Conservation (phyloP, 2,329 filamentous ascomycete genomes). For the Sclerotinia subarctica region DNA sequence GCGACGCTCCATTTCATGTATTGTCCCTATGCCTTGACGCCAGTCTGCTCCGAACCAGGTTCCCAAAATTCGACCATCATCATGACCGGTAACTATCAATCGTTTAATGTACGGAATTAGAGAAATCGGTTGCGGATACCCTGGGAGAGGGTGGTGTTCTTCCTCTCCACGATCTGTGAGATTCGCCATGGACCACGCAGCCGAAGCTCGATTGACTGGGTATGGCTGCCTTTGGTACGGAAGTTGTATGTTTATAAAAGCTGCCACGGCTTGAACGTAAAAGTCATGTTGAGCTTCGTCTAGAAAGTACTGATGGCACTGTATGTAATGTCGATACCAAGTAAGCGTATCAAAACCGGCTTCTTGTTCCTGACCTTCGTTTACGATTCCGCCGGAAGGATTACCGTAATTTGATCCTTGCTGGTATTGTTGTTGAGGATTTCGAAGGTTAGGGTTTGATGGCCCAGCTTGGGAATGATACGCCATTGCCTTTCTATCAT, state of each 20-base stretch:
- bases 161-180: conserved; percentile 34
- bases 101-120: conserved; percentile 87
- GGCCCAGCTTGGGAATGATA: conserved; percentile 21
- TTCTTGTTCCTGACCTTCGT: conserved; percentile 2
- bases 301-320: conserved; percentile 86
- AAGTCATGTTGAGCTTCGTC: conserved; percentile 83
- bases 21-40: conserved; percentile 70
- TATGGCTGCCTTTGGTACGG: conserved; percentile 69
- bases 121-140: conserved; percentile 50
- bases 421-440: conserved; percentile 11
- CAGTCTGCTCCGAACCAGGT: conserved; percentile 98
- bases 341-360: conserved; percentile 72
- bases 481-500: conserved; percentile 18
- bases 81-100: conserved; percentile 87
- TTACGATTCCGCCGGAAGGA: not conserved
- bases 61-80: conserved; percentile 80
- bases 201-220: conserved; percentile 43
- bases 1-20: conserved; percentile 84
- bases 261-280: conserved; percentile 81
- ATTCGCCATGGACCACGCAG: conserved; percentile 40
- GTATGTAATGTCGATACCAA: conserved; percentile 90
- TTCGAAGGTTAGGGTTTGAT: conserved; percentile 16
- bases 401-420: conserved; percentile 6
- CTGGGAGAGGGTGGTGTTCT: conserved; percentile 22
- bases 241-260: conserved; percentile 86